Conservation (phyloP, 2,329 filamentous ascomycete species). For the Tolypocladium amazonense region DNA sequence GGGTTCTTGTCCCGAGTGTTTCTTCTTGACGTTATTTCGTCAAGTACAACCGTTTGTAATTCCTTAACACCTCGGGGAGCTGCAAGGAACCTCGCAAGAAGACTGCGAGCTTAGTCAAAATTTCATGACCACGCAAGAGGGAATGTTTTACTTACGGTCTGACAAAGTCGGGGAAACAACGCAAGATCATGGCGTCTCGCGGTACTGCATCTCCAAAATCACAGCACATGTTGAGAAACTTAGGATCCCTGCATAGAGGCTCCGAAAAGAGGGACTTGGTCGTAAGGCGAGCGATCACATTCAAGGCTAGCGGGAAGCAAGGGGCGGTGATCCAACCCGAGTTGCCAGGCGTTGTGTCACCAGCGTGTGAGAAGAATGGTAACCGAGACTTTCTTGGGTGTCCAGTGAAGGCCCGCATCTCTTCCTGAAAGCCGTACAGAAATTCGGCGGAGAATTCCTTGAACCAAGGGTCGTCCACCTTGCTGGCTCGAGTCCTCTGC, state of each 20-base stretch:
- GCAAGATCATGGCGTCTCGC: conserved; percentile 4
- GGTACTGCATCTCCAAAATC: conserved; percentile 5
- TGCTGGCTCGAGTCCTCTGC: conserved; percentile 6
- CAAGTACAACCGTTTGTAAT: neutral
- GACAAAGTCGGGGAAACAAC: conserved; percentile 1
- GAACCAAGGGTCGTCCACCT: conserved; percentile 6
- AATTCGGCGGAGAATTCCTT: conserved; percentile 5
- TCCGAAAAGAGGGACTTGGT: conserved; percentile 5
- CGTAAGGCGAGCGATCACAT: conserved; percentile 6
- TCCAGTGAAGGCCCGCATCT: neutral
- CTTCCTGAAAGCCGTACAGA: conserved; percentile 4
- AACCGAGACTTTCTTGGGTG: neutral
- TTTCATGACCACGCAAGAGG: neutral
- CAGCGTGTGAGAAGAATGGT: neutral
- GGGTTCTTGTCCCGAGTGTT: neutral
- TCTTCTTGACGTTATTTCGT: conserved; percentile 4
- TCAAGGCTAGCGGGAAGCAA: conserved; percentile 7
- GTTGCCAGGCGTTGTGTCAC: neutral
- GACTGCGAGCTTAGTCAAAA: neutral
- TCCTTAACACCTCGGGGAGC: conserved; percentile 1
- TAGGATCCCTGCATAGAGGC: conserved; percentile 3
- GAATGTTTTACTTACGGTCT: conserved; percentile 1
- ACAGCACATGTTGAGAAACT: conserved; percentile 6
- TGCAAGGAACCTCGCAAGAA: conserved; percentile 1
- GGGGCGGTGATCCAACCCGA: conserved; percentile 3